Base-by-base conservation (phyloP, 2,329 filamentous ascomycete species). In the Ramularia endophylla region DNA sequence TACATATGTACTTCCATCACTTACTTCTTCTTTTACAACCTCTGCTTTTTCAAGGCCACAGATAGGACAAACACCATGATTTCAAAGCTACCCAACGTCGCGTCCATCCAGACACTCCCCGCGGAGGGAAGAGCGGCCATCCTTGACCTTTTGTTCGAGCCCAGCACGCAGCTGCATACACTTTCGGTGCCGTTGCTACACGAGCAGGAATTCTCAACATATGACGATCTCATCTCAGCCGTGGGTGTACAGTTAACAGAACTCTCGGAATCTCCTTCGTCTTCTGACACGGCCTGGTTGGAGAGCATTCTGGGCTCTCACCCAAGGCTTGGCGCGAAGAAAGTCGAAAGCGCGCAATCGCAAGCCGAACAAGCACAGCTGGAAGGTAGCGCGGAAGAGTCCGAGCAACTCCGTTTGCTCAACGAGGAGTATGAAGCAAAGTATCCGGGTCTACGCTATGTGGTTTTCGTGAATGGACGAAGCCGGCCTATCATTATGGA, bases 381-480 rank as follows among this genome's bases (percentile, higher is more conserved):
- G 46, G 77, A 83, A 41, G 59, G 58, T 9, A 55, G 48, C 43
- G 64, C 63, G 25, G 75, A 77, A 33, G 79, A 85, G 57, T 70
- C 68, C 7, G 67, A 69, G 44, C 64, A 69, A 55, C 65, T 95
- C 46, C 71, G 68, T 5, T 60, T 58, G 20, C 64, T 95, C 55
- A 95, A 95, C 59, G 65, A 64, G 8, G 78, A 85, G 63, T 95
- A 95, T 60, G 89, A 95, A 63, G 69, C 68, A n/a, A 73, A 56
- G 41, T 95, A 90, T 62, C 87, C 87, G 0, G 87, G 89, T 0
- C 62, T 95, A 59, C 74, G 83, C 65, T 95, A 94, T 69, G 87
- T 95, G 58, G 85, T 90, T 13, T 95, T 95, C 62, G 90, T 95
- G 41, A 89, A 94, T 61, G 87, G 87, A 1, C 75, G 89, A 34